Percentiles rank a stretch among this genome's conserved stretches.
phyloP scores from a whole-genome alignment of 345 rosid species.

The Geranium brycei region DNA sequence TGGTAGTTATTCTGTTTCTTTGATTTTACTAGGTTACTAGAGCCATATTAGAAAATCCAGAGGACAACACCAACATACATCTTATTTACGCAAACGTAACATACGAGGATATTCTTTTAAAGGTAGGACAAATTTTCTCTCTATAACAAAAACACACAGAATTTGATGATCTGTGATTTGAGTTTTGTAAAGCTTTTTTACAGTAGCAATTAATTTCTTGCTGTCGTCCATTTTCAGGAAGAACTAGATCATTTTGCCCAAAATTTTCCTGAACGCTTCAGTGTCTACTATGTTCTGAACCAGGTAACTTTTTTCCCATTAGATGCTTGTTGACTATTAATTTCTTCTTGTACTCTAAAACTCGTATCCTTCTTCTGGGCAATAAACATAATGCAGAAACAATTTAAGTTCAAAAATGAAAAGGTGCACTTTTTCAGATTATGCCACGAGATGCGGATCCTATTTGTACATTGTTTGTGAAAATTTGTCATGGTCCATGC shows the following conservation, averaged over 20 bases:
- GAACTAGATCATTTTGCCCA: conserved; percentile 41
- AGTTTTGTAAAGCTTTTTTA: too few relatives aligned
- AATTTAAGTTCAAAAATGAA: not conserved
- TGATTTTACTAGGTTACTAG: conserved; percentile 27
- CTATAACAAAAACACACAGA: too few relatives aligned
- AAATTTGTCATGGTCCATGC: too few relatives aligned
- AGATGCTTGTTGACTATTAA: not conserved
- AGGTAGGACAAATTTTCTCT: conserved; percentile 20
- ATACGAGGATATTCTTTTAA: conserved; percentile 45
- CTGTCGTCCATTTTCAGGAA: conserved; percentile 23
- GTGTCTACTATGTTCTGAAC: conserved; percentile 50
- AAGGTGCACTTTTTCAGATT: not conserved
- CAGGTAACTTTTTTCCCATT: conserved; percentile 23
- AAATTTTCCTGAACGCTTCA: conserved; percentile 32
- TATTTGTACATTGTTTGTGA: too few relatives aligned
- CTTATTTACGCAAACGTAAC: conserved; percentile 48
- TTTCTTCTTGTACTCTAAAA: not conserved
- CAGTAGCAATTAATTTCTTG: not conserved
- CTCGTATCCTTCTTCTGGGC: conserved; percentile 1
- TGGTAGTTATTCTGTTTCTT: conserved; percentile 1
- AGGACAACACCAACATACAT: conserved; percentile 25
- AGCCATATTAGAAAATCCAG: conserved; percentile 40
- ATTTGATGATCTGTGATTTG: too few relatives aligned
- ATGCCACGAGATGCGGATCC: too few relatives aligned
- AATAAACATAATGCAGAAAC: not conserved